Percentiles rank a stretch among this genome's conserved stretches.
phyloP scores from a whole-genome alignment of 164 flowering plant species.

The Tetrastigma voinierianum region DNA sequence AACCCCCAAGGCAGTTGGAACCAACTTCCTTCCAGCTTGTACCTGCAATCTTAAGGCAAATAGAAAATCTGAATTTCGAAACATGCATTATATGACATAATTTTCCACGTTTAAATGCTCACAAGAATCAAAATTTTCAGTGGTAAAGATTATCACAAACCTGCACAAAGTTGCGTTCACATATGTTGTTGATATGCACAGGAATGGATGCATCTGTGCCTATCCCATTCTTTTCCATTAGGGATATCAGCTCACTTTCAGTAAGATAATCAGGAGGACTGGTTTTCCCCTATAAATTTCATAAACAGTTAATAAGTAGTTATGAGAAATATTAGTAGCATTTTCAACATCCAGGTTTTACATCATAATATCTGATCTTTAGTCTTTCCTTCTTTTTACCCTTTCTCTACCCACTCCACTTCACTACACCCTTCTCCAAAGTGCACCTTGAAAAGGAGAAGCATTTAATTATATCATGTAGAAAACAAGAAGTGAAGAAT shows the following conservation, averaged over 20 bases:
- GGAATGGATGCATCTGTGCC: conserved; percentile 99
- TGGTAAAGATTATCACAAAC: conserved; percentile 27
- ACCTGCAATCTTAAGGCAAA: conserved; percentile 52
- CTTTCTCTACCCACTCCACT: too few species aligned
- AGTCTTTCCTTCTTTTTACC: too few species aligned
- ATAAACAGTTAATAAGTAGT: too few species aligned
- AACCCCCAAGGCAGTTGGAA: conserved; percentile 83
- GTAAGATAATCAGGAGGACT: conserved; percentile 86
- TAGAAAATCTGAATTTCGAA: not conserved
- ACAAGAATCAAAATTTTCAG: not conserved
- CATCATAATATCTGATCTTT: too few species aligned
- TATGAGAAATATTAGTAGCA: too few species aligned
- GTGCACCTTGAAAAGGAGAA: too few species aligned
- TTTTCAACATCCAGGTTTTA: too few species aligned
- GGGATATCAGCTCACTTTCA: conserved; percentile 93
- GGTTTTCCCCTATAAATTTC: conserved; percentile 61
- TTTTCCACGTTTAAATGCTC: too few species aligned
- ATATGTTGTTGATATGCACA: conserved; percentile 93
- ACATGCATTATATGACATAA: too few species aligned
- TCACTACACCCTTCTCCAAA: too few species aligned
- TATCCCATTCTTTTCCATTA: conserved; percentile 96
- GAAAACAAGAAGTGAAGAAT: too few species aligned
- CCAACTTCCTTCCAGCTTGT: conserved; percentile 83
- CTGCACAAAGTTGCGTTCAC: conserved; percentile 97
- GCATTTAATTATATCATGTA: too few species aligned